phyloP scores from a whole-genome alignment of 352 stramenopile genomes.

The Phytophthora multivora region DNA sequence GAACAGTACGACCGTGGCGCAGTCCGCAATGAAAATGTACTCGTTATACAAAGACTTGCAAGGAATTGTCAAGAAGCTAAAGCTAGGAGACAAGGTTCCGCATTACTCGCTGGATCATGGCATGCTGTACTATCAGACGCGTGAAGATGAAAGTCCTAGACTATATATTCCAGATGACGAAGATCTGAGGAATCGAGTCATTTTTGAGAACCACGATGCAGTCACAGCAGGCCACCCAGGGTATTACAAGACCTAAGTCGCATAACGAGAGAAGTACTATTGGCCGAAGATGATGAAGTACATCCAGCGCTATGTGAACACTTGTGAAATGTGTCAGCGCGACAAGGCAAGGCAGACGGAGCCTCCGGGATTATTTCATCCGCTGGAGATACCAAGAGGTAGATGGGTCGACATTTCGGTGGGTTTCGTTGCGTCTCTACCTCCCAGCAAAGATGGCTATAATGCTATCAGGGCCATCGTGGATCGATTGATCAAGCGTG shows the following conservation, averaged over 20 bases:
- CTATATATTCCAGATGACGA: conserved; percentile 10
- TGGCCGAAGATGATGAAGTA: conserved; percentile 23
- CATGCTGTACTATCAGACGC: conserved; percentile 9
- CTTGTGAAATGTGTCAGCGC: conserved; percentile 11
- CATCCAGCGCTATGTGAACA: conserved; percentile 25
- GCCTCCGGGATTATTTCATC: conserved; percentile 11
- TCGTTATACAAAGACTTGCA: conserved; percentile 2
- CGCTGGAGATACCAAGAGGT: conserved; percentile 1
- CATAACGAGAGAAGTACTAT: conserved; percentile 4
- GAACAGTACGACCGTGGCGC: background rate
- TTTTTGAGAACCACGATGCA: conserved; percentile 14
- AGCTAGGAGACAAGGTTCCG: background rate
- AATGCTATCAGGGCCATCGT: conserved; percentile 20
- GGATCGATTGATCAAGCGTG: conserved; percentile 10
- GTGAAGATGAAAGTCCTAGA: background rate
- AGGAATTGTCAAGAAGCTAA: background rate
- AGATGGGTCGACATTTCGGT: conserved; percentile 22
- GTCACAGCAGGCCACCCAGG: background rate
- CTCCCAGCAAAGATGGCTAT: background rate
- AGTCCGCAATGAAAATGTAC: background rate
- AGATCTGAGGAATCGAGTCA: conserved; percentile 19
- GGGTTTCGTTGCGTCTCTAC: conserved; percentile 13
- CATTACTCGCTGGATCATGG: conserved; percentile 1
- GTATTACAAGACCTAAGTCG: conserved; percentile 10
- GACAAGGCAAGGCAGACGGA: conserved; percentile 16